Evolutionary conservation across 73 alveolate species (phyloP), one percentile per base, ranked within the genome.

Genomic region (Breviolum minutum): DNA sequence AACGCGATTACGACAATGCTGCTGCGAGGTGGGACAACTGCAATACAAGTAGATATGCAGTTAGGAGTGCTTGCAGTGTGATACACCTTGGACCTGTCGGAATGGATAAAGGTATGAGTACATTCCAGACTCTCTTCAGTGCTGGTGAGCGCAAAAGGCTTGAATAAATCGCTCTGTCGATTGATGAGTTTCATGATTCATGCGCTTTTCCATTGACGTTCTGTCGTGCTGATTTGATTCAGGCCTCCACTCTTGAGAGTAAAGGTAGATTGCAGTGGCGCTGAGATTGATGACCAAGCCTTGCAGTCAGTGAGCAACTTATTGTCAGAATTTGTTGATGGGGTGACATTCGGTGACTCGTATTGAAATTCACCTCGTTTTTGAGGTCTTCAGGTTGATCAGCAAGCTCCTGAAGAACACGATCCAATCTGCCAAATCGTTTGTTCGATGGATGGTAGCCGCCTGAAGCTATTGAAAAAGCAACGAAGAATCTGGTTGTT

Each of bases 1-100:
- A 99, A 99, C 95, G 99, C 99, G 14, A 98, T 99, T 91, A 99
- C 99, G 22, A 99, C 99, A 99, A 99, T 99, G 99, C 99, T 99
- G 63, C 85, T 99, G 30, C 97, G 99, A 96, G 99, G 99, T 24
- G 99, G 20, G n/a, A 27, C 2, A 79, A 81, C 54, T 40, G 40
- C 70, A 27, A 8, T 99, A 29, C 99, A 99, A 62, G 97, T 99
- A 5, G 40, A 16, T 20, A 12, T 22, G 54, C 63, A 24, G 62
- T 76, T 61, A 76, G 13, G n/a, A 8, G 22, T 54, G n/a, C 9
- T n/a, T n/a, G 81, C 17, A 54, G 16, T 76, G 13, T n/a, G 63
- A 40, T 40, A 40, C 54, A 40, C 54, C 54, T 40, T 40, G 54
- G 54, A 40, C 54, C 54, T 40, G 54, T 40, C 3, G 54, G 54